Conservation (phyloP, 1,284 basidiomycete species). For the Golubevia sp. region DNA sequence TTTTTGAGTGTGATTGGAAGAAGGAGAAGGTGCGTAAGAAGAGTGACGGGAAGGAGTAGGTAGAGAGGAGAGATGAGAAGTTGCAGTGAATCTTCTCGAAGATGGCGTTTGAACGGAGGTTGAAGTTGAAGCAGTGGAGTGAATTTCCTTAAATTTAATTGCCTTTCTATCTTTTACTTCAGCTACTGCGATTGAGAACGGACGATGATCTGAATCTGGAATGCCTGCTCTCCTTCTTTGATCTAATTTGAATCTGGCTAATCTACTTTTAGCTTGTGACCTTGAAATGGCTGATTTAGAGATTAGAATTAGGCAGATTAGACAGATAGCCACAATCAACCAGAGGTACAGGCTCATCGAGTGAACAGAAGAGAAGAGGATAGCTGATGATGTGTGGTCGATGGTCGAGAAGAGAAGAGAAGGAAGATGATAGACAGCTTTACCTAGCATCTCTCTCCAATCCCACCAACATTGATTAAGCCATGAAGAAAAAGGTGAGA, state of each 20-base stretch:
- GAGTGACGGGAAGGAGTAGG: too few species aligned
- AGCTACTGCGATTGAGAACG: conserved; percentile 26
- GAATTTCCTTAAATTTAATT: conserved; percentile 11
- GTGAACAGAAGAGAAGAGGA: too few species aligned
- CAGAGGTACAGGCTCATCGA: too few species aligned
- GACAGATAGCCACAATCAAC: too few species aligned
- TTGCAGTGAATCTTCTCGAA: too few species aligned
- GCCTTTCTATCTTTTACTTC: conserved; percentile 21
- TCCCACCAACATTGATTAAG: background rate
- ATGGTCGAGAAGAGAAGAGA: background rate
- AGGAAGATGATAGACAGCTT: background rate
- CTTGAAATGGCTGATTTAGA: too few species aligned
- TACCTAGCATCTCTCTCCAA: background rate
- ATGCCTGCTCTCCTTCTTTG: conserved; percentile 37
- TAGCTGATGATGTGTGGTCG: too few species aligned
- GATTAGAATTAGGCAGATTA: too few species aligned
- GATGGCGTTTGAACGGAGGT: background rate
- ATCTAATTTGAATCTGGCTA: conserved; percentile 2
- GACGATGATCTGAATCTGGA: conserved; percentile 30
- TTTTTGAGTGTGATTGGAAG: too few species aligned
- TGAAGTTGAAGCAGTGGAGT: background rate
- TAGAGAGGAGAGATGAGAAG: too few species aligned
- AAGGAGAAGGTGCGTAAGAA: too few species aligned
- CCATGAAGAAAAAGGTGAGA: conserved; percentile 32
- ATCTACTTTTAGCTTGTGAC: too few species aligned